Percentiles rank a stretch among this genome's conserved stretches.
phyloP scores from a whole-genome alignment of 345 rosid species.

The Theobroma cacao region DNA sequence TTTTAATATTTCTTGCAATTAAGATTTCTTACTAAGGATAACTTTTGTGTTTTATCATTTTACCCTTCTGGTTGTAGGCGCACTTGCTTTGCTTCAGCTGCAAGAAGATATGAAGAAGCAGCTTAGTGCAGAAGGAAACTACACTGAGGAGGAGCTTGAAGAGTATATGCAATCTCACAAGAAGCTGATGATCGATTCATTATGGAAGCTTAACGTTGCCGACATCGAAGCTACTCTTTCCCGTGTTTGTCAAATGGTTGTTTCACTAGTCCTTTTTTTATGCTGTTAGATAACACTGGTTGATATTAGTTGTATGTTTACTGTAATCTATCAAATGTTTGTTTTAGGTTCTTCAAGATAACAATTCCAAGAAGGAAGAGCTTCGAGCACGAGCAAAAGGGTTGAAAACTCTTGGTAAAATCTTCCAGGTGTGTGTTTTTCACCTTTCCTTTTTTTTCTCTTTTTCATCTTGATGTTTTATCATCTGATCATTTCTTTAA shows the following conservation, averaged over 20 bases:
- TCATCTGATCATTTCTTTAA: neutral
- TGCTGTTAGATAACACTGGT: neutral
- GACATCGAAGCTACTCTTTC: slow-evolving; percentile 95
- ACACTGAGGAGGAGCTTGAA: slow-evolving; percentile 91
- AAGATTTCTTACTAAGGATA: neutral
- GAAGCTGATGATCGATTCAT: slow-evolving; percentile 86
- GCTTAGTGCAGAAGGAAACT: slow-evolving; percentile 75
- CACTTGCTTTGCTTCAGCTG: slow-evolving; percentile 93
- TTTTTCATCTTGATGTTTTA: neutral
- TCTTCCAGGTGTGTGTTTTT: slow-evolving; percentile 69
- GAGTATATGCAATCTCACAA: slow-evolving; percentile 81
- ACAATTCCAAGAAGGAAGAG: slow-evolving; percentile 75
- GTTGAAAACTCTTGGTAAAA: slow-evolving; percentile 86
- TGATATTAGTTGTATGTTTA: neutral
- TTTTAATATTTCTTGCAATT: neutral
- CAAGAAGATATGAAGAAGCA: slow-evolving; percentile 98
- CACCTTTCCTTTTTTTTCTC: neutral
- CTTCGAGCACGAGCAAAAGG: slow-evolving; percentile 92
- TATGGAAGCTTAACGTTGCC: slow-evolving; percentile 98
- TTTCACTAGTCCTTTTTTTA: neutral
- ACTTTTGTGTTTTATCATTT: neutral
- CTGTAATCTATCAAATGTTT: slow-evolving; percentile 23
- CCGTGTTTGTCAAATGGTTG: slow-evolving; percentile 96
- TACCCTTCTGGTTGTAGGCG: slow-evolving; percentile 49
- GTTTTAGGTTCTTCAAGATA: slow-evolving; percentile 95